Percentiles rank a stretch among this genome's conserved stretches.
Evolutionary conservation across 2,329 filamentous ascomycete genomes (phyloP).

Genomic region (Microcera coccophila): DNA sequence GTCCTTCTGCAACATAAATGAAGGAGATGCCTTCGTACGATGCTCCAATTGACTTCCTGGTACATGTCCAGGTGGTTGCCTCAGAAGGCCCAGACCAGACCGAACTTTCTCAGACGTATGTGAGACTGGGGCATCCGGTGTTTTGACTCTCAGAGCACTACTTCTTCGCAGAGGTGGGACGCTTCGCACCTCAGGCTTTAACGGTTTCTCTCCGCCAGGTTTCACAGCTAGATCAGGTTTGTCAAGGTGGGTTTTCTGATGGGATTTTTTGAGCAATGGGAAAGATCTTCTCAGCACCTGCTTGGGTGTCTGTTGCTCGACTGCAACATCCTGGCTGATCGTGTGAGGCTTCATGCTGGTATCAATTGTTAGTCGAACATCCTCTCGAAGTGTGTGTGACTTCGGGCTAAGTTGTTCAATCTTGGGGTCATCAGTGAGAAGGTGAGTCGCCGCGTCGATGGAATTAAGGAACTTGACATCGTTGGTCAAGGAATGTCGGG

Average conservation of each 20-base stretch:
- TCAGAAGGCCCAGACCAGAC: too few relatives aligned
- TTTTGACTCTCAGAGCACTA: background rate
- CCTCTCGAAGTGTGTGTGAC: slow-evolving; percentile 15
- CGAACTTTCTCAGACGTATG: too few relatives aligned
- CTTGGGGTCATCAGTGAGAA: slow-evolving; percentile 12
- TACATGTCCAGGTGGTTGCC: too few relatives aligned
- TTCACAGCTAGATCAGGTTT: background rate
- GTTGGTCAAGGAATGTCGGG: slow-evolving; percentile 11
- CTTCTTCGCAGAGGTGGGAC: background rate
- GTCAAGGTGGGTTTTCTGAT: background rate
- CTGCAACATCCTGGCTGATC: slow-evolving; percentile 9
- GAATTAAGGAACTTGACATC: slow-evolving; percentile 9
- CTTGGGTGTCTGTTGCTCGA: slow-evolving; percentile 2
- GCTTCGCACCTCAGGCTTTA: background rate
- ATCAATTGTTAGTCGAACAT: slow-evolving; percentile 15
- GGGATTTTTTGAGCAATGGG: background rate
- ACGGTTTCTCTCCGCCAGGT: background rate
- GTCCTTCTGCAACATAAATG: too few relatives aligned
- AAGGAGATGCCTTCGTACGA: too few relatives aligned
- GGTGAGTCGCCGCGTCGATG: slow-evolving; percentile 9
- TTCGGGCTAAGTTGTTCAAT: slow-evolving; percentile 17
- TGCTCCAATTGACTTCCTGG: too few relatives aligned
- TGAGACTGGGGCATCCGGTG: too few relatives aligned
- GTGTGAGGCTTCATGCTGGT: slow-evolving; percentile 10
- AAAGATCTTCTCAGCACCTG: slow-evolving; percentile 2